Percentiles rank a stretch among this genome's conserved stretches.
phyloP scores from a whole-genome alignment of 1,284 basidiomycete genomes.

The Leccinum subfulvum region DNA sequence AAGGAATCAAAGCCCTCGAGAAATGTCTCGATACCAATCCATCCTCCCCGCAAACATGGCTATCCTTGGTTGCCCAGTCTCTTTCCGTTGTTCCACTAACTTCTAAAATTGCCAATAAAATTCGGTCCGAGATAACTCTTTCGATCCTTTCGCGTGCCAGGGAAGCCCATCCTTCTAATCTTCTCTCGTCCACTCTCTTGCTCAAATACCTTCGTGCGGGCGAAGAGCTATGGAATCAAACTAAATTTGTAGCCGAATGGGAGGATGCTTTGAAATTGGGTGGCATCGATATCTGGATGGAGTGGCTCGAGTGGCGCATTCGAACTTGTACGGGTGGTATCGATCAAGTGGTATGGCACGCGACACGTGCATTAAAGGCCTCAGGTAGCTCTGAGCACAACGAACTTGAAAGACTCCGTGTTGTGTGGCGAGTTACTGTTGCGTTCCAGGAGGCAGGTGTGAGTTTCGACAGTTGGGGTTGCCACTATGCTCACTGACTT shows the following conservation, averaged over 20 bases:
- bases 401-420: slow-evolving; percentile 58
- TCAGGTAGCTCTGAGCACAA: slow-evolving; percentile 39
- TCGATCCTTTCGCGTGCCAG: slow-evolving; percentile 69
- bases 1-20: slow-evolving; percentile 58
- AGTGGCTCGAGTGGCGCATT: slow-evolving; percentile 76
- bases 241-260: slow-evolving; percentile 65
- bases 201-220: slow-evolving; percentile 69
- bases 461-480: slow-evolving; percentile 24
- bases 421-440: slow-evolving; percentile 70
- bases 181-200: slow-evolving; percentile 47
- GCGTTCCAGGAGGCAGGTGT: slow-evolving; percentile 76
- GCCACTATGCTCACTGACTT: slow-evolving; percentile 15
- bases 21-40: slow-evolving; percentile 52
- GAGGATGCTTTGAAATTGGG: slow-evolving; percentile 58
- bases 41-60: slow-evolving; percentile 56
- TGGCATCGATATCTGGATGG: slow-evolving; percentile 59
- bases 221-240: slow-evolving; percentile 65
- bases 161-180: slow-evolving; percentile 51
- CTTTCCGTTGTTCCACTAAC: slow-evolving; percentile 54
- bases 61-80: slow-evolving; percentile 62
- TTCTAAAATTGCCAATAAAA: slow-evolving; percentile 64
- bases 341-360: slow-evolving; percentile 52
- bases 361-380: slow-evolving; percentile 40
- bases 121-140: slow-evolving; percentile 66
- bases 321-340: slow-evolving; percentile 45